Evolutionary conservation across 176 grass and related monocot species (phyloP).

Genomic region (Microstegium vimineum): DNA sequence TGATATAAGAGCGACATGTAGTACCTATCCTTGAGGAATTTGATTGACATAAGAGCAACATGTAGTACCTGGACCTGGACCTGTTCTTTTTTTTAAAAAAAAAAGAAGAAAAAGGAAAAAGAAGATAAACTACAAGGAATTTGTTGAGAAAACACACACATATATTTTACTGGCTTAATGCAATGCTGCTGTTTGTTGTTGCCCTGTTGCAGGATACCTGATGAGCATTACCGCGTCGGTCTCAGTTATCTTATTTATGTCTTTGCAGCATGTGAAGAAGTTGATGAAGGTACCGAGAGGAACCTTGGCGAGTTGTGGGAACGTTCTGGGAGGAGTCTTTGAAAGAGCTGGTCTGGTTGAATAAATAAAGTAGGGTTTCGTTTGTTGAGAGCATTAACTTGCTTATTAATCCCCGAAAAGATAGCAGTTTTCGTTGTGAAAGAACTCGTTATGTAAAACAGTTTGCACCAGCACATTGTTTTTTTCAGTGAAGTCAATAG

Average conservation of each 20-base stretch:
- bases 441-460: neutral
- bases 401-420: neutral
- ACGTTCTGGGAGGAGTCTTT: neutral
- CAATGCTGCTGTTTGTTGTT: neutral
- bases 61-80: neutral
- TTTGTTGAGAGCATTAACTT: neutral
- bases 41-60: neutral
- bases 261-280: neutral
- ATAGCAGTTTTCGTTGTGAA: too few relatives aligned
- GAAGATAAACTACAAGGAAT: too few relatives aligned
- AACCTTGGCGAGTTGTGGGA: neutral
- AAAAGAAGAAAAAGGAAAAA: too few relatives aligned
- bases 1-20: neutral
- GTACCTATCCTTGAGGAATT: neutral
- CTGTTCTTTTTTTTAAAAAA: too few relatives aligned
- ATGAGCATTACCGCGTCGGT: neutral
- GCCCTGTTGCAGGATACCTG: neutral
- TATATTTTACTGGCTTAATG: neutral
- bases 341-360: neutral
- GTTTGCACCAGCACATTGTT: neutral
- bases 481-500: neutral
- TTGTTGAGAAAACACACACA: too few relatives aligned
- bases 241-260: neutral
- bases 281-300: neutral
- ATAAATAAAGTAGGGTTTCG: neutral